phyloP scores from a whole-genome alignment of 2,329 filamentous ascomycete species.

The Penicillium sp. region DNA sequence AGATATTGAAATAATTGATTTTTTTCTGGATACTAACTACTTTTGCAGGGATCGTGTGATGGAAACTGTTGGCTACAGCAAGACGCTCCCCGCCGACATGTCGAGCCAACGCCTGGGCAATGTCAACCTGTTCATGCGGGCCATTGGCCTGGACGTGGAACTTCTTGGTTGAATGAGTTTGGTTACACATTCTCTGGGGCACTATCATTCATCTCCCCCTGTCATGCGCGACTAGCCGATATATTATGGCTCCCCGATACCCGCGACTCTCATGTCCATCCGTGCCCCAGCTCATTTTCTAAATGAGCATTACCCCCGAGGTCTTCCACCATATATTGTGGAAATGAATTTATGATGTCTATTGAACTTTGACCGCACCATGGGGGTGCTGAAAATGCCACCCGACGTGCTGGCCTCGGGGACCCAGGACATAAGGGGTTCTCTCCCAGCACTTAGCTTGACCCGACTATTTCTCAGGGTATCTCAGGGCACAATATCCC shows the following conservation, averaged over 20 bases:
- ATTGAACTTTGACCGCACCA: not conserved
- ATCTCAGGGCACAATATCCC: not conserved
- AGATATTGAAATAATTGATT: not conserved
- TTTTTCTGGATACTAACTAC: constrained; percentile 14
- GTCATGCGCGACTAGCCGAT: not conserved
- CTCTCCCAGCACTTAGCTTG: not conserved
- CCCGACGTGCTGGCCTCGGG: not conserved
- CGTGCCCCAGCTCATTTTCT: not conserved
- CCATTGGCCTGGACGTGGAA: constrained; percentile 97
- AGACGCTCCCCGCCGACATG: constrained; percentile 86
- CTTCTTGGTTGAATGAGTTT: constrained; percentile 54
- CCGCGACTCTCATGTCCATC: not conserved
- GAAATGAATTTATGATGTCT: not conserved
- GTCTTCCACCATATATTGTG: not conserved
- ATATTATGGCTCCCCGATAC: not conserved
- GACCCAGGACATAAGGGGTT: not conserved
- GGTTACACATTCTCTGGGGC: not conserved
- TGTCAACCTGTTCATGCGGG: constrained; percentile 97
- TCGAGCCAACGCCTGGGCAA: constrained; percentile 79
- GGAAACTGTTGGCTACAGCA: constrained; percentile 86
- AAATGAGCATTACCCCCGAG: not conserved
- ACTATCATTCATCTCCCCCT: not conserved
- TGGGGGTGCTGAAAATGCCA: not conserved
- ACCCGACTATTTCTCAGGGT: constrained; percentile 6
- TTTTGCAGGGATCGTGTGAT: constrained; percentile 75